Evolutionary conservation across 495 filamentous ascomycete genomes (phyloP), one percentile per base, ranked within the genome.

Genomic region (Neurospora sp.): DNA sequence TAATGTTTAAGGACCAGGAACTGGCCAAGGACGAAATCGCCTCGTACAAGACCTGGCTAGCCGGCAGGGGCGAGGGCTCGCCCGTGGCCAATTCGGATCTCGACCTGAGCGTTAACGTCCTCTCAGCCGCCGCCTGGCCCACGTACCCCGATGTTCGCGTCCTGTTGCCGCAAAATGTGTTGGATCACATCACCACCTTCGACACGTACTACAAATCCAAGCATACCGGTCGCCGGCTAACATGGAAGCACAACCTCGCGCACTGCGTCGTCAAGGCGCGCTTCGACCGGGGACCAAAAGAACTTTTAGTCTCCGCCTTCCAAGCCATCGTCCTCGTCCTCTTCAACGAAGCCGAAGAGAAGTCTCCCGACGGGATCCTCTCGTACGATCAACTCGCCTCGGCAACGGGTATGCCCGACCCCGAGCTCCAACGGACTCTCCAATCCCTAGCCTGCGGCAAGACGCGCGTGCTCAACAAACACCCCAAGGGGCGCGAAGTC

Each of bases 1-100:
- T 93, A 41, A 99, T 99, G 96, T 98, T 99, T 85, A 97, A 97
- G 78, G 96, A 99, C 77, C 92, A 98, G 80, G 94, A 97, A 74
- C 86, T 98, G 70, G 91, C 91, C 14, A 88, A 89, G 41, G 94
- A 97, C 72, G 93, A 96, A 77, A 94, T 97, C 86, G 72, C 80
- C 5, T 89, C 91, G 0, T 98, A 94, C 83, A 94, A 87, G 73
- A 76, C 78, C 22, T 85, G 80, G 81, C 44, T 80, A 69, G 74
- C 81, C 69, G 80, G 79, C 45, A 83, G 78, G 14, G 81, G 89
- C 73, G 82, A 85, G 35, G 79, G 85, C 20, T 79, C 86, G 69
- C 53, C 27, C 14, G 27, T 65, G 31, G 84, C 84, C 42, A 83
- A 86, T 69, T 83, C 85, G 18, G 83, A 83, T 45, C 75, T 97